phyloP scores from a whole-genome alignment of 768 basidiomycete species.

The Agrocybe praecox region DNA sequence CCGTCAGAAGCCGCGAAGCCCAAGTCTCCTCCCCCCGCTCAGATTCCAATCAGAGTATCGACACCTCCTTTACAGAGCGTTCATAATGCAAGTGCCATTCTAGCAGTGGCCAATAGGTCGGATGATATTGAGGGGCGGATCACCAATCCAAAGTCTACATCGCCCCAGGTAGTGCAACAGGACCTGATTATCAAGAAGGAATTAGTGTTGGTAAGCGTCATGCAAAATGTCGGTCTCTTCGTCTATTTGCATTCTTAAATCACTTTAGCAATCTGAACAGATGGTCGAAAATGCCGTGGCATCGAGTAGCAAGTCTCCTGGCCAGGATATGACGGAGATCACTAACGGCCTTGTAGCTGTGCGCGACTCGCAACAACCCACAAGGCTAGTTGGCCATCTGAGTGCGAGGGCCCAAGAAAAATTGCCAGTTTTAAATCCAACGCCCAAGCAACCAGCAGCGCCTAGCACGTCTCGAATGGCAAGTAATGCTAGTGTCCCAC shows the following conservation, averaged over 20 bases:
- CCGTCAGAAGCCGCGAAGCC: too few relatives aligned
- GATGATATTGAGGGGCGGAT: too few relatives aligned
- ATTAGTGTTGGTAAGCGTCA: constrained; percentile 1
- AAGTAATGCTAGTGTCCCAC: not conserved
- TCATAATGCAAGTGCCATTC: too few relatives aligned
- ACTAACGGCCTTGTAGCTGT: not conserved
- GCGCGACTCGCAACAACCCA: constrained; percentile 5
- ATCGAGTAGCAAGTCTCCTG: constrained; percentile 34
- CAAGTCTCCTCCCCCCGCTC: too few relatives aligned
- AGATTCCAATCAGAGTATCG: too few relatives aligned
- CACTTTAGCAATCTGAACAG: constrained; percentile 2
- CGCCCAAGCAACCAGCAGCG: constrained; percentile 3
- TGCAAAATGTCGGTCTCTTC: not conserved
- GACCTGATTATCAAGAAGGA: constrained; percentile 7
- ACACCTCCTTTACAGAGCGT: too few relatives aligned
- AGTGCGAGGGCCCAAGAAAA: constrained; percentile 4
- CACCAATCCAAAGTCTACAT: too few relatives aligned
- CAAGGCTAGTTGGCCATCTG: not conserved
- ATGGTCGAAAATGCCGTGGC: constrained; percentile 30
- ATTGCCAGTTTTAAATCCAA: not conserved
- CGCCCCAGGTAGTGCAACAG: not conserved
- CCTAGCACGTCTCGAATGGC: not conserved
- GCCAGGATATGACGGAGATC: constrained; percentile 4
- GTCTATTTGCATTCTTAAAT: not conserved
- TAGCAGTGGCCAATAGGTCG: too few relatives aligned